These are phyloP conservation scores for Amanita inopinata DNA, from an alignment of 768 basidiomycete species.

Conservation along the genomic window DNA sequence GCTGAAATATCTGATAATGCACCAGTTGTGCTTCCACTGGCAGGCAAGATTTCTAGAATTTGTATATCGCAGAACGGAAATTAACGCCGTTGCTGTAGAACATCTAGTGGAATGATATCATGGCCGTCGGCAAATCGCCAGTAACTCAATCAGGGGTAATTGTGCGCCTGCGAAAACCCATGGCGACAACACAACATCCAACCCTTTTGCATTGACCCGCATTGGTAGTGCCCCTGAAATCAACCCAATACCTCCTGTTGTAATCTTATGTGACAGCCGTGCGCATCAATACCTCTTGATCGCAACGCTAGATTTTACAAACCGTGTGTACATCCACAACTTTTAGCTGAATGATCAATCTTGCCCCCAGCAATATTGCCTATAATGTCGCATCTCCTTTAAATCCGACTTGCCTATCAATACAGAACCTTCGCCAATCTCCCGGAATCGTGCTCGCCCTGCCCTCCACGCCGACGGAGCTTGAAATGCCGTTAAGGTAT, in stretches of 20 bases:
- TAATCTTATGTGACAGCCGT: no score
- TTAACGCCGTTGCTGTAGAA: constrained; percentile 14
- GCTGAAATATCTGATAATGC: constrained; percentile 66
- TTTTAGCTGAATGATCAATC: not conserved
- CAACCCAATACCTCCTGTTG: no score
- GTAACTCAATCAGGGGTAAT: not conserved
- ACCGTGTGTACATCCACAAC: not conserved
- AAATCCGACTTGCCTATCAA: not conserved
- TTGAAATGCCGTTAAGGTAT: constrained; percentile 9
- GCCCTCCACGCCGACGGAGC: not conserved
- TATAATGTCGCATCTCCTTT: constrained; percentile 3
- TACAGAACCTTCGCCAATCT: constrained; percentile 7
- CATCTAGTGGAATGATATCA: constrained; percentile 15
- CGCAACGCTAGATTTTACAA: not conserved
- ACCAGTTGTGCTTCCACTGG: constrained; percentile 63
- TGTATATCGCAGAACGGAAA: constrained; percentile 9
- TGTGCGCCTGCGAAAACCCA: no score
- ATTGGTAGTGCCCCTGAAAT: no score
- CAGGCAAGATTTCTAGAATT: constrained; percentile 39
- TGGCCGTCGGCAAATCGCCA: constrained; percentile 4
- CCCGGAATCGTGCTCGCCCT: not conserved
- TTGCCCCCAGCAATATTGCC: constrained; percentile 1
- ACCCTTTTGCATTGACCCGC: no score
- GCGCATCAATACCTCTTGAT: not conserved
- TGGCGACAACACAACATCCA: no score